Evolutionary conservation across 2,329 filamentous ascomycete genomes (phyloP).

Genomic region (Cladorrhinum sp.): DNA sequence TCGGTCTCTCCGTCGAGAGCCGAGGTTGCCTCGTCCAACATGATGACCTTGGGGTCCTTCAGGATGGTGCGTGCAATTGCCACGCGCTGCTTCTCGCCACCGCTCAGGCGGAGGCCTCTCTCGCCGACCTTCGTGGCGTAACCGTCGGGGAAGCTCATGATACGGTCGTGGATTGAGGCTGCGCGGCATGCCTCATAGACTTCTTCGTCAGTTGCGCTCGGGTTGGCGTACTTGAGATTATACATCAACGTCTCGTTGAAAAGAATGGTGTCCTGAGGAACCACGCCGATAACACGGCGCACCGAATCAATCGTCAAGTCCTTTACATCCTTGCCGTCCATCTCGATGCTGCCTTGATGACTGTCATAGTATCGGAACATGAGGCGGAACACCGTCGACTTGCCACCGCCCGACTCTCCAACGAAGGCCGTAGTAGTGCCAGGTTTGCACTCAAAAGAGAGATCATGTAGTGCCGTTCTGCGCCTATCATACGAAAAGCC

Average conservation of each 20-base stretch:
- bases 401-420: slow-evolving; percentile 93
- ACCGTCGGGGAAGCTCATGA: slow-evolving; percentile 50
- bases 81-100: slow-evolving; percentile 59
- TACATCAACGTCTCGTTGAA: slow-evolving; percentile 56
- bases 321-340: slow-evolving; percentile 82
- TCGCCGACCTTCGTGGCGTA: slow-evolving; percentile 54
- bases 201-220: slow-evolving; percentile 46
- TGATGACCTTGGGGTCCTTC: slow-evolving; percentile 65
- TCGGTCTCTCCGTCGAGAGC: slow-evolving; percentile 64
- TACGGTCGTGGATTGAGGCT: slow-evolving; percentile 54
- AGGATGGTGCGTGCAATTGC: slow-evolving; percentile 64
- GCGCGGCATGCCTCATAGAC: slow-evolving; percentile 50
- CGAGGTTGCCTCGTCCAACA: slow-evolving; percentile 70
- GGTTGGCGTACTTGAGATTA: slow-evolving; percentile 52
- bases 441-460: slow-evolving; percentile 81
- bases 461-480: slow-evolving; percentile 76
- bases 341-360: slow-evolving; percentile 71
- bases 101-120: slow-evolving; percentile 52
- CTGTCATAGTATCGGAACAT: slow-evolving; percentile 97
- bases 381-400: slow-evolving; percentile 92
- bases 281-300: slow-evolving; percentile 85
- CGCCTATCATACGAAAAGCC: slow-evolving; percentile 86
- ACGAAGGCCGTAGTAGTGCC: slow-evolving; percentile 95
- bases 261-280: slow-evolving; percentile 86
- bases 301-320: slow-evolving; percentile 92